Conservation (phyloP, 2,329 filamentous ascomycete genomes). For the Meredithiella fracta region DNA sequence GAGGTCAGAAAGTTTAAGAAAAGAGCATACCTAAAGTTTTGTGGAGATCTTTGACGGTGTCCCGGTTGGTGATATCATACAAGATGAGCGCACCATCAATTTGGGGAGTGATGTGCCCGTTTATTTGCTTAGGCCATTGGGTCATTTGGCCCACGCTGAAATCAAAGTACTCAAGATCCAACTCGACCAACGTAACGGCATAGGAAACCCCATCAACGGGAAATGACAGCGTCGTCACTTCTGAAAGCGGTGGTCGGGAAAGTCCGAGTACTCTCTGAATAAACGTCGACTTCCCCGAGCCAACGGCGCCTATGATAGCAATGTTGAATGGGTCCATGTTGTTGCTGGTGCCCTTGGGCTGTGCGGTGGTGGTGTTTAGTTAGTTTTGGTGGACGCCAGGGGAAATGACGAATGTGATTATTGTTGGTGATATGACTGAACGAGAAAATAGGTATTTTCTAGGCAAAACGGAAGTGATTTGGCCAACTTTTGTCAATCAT, state of each 20-base stretch:
- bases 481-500: not conserved
- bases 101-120: constrained; percentile 53
- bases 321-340: constrained; percentile 46
- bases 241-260: constrained; percentile 33
- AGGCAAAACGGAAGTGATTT: too few relatives aligned
- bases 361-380: too few relatives aligned
- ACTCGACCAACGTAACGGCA: constrained; percentile 45
- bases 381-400: too few relatives aligned
- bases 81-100: constrained; percentile 73
- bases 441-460: too few relatives aligned
- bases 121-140: constrained; percentile 50
- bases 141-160: constrained; percentile 39
- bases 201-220: constrained; percentile 41
- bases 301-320: constrained; percentile 47
- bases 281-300: constrained; percentile 52
- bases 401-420: too few relatives aligned
- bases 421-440: too few relatives aligned
- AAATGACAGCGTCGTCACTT: constrained; percentile 40
- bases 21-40: constrained; percentile 68
- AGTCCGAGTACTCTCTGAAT: constrained; percentile 46
- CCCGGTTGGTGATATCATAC: constrained; percentile 70
- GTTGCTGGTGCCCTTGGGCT: too few relatives aligned
- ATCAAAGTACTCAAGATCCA: constrained; percentile 50
- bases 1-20: too few relatives aligned
- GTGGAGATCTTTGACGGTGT: constrained; percentile 58